Evolutionary conservation across 1,139 yeast species (phyloP).

Genomic region (Scheffersomyces quercinus): DNA sequence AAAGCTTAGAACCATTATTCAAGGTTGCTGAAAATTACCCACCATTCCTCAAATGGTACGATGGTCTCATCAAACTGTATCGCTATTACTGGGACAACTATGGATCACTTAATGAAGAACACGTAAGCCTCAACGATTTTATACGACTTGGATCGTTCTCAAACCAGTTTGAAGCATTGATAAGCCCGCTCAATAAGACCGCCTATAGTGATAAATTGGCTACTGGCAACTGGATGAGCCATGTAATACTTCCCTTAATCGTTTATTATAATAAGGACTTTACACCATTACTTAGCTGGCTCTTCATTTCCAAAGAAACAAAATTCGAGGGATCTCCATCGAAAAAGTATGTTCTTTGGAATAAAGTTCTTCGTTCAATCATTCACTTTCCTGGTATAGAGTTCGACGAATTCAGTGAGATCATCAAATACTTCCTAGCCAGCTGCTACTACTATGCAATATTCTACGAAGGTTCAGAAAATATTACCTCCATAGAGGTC

Average conservation of each 20-base stretch:
- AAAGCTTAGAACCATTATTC: constrained; percentile 17
- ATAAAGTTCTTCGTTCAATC: constrained; percentile 20
- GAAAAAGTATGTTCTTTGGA: constrained; percentile 28
- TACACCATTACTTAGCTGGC: constrained; percentile 28
- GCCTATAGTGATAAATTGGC: constrained; percentile 14
- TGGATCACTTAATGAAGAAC: constrained; percentile 16
- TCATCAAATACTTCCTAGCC: constrained; percentile 24
- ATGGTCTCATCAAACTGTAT: constrained; percentile 31
- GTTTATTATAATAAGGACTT: constrained; percentile 22
- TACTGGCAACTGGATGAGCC: constrained; percentile 25
- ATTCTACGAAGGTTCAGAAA: constrained; percentile 3
- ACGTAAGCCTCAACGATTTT: constrained; percentile 12
- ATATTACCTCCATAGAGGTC: constrained; percentile 28
- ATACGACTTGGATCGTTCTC: constrained; percentile 11
- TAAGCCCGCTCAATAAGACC: constrained; percentile 21
- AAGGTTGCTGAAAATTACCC: constrained; percentile 12
- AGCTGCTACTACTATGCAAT: constrained; percentile 25
- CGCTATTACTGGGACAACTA: constrained; percentile 31
- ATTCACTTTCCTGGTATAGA: constrained; percentile 11
- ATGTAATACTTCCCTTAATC: constrained; percentile 34
- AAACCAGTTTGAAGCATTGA: constrained; percentile 22
- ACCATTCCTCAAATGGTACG: constrained; percentile 29
- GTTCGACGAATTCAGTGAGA: constrained; percentile 10
- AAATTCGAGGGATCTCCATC: constrained; percentile 3
- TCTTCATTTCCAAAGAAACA: constrained; percentile 15